Conservation (phyloP, 202 grass and related monocot genomes). For the Schoenoplectus triqueter region DNA sequence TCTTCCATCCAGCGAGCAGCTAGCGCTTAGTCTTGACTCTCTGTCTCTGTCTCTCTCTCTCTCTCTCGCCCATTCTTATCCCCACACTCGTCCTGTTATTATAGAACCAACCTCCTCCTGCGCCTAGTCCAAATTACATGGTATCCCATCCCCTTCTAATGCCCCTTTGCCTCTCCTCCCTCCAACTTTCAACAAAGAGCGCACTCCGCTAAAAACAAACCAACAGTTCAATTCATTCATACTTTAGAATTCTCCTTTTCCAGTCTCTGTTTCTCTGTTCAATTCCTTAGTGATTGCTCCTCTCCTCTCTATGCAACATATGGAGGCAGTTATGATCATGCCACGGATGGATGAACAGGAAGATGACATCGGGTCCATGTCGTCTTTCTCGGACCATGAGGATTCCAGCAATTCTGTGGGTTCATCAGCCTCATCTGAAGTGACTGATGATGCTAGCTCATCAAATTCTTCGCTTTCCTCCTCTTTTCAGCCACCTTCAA, state of each 20-base stretch:
- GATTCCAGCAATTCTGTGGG: constrained; percentile 39
- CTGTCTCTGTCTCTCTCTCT: neutral
- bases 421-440: constrained; percentile 40
- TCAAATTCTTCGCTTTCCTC: constrained; percentile 54
- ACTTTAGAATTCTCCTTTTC: neutral
- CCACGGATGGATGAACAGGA: constrained; percentile 45
- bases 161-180: neutral
- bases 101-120: constrained; percentile 35
- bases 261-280: neutral
- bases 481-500: constrained; percentile 12
- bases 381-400: constrained; percentile 49
- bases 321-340: constrained; percentile 48
- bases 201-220: constrained; percentile 21
- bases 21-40: constrained; percentile 29
- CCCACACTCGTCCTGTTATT: constrained; percentile 44
- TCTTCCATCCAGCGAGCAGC: constrained; percentile 36
- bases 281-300: neutral
- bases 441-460: constrained; percentile 61
- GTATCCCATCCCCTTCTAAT: constrained; percentile 6
- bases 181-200: neutral
- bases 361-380: constrained; percentile 61
- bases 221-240: constrained; percentile 13
- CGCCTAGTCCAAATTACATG: neutral
- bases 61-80: constrained; percentile 50
- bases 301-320: constrained; percentile 11